phyloP scores from a whole-genome alignment of 495 filamentous ascomycete genomes.

The Neurospora cerealis region DNA sequence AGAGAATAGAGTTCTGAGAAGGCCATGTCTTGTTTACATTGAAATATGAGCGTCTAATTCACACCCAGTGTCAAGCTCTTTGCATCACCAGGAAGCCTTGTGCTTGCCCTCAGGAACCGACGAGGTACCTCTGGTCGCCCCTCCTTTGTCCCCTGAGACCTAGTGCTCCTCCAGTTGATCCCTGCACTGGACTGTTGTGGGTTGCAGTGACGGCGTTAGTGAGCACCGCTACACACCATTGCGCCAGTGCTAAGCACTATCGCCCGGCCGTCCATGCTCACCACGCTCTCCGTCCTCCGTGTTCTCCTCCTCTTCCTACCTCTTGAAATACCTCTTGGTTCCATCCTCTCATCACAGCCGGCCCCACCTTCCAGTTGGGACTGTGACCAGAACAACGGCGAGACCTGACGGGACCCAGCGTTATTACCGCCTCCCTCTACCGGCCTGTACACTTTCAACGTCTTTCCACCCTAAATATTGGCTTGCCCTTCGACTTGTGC shows the following conservation, averaged over 20 bases:
- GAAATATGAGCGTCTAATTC: not conserved
- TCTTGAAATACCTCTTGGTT: not conserved
- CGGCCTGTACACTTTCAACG: not conserved
- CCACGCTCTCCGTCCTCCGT: not conserved
- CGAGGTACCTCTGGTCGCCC: not conserved
- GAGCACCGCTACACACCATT: not conserved
- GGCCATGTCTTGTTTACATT: not conserved
- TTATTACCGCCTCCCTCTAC: not conserved
- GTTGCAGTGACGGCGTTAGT: not conserved
- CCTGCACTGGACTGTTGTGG: not conserved
- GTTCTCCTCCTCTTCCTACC: not conserved
- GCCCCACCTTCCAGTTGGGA: not conserved
- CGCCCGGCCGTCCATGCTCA: not conserved
- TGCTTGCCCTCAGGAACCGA: not conserved
- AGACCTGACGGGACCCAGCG: not conserved
- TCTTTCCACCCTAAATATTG: not conserved
- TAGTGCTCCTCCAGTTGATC: not conserved
- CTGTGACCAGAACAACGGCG: not conserved
- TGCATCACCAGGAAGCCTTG: not conserved
- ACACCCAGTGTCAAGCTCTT: not conserved
- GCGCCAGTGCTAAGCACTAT: not conserved
- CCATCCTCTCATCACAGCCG: not conserved
- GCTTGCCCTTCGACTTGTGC: not conserved
- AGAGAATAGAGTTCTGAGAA: not conserved
- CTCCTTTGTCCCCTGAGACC: not conserved